Evolutionary conservation across 2,329 filamentous ascomycete species (phyloP).

Genomic region (Daldinia sp.): DNA sequence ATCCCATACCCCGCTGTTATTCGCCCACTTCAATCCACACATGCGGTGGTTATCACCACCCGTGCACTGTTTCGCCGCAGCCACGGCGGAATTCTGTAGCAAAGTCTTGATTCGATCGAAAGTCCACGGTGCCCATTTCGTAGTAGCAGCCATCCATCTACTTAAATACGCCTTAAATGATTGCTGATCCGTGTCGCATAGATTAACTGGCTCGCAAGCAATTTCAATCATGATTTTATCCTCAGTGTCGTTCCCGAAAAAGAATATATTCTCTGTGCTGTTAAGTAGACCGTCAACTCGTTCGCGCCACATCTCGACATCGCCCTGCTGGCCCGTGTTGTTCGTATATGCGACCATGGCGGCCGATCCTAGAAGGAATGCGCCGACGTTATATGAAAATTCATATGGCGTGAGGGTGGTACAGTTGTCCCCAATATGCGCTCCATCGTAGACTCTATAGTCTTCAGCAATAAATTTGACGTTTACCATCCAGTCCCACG

Average conservation of each 20-base stretch:
- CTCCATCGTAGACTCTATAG: constrained; percentile 71
- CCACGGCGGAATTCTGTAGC: constrained; percentile 63
- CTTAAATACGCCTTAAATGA: constrained; percentile 71
- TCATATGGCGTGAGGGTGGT: constrained; percentile 66
- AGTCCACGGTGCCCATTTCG: constrained; percentile 70
- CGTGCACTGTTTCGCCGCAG: constrained; percentile 64
- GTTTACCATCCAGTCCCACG: constrained; percentile 73
- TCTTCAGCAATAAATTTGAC: constrained; percentile 66
- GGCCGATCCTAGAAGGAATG: constrained; percentile 70
- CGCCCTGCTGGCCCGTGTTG: constrained; percentile 40
- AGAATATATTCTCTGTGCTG: constrained; percentile 64
- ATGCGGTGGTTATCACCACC: constrained; percentile 65
- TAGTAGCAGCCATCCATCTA: constrained; percentile 68
- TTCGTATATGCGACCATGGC: constrained; percentile 73
- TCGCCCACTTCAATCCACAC: constrained; percentile 69
- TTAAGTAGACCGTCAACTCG: constrained; percentile 65
- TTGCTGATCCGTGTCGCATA: constrained; percentile 69
- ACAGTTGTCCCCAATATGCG: constrained; percentile 65
- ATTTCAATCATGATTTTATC: constrained; percentile 67
- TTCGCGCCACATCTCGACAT: constrained; percentile 62
- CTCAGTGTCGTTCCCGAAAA: constrained; percentile 56
- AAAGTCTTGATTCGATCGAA: constrained; percentile 60
- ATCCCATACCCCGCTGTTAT: constrained; percentile 61
- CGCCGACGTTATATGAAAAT: constrained; percentile 75
- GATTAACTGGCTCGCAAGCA: constrained; percentile 68